phyloP scores from a whole-genome alignment of 306 rosid species.

The Malus sylvestris region DNA sequence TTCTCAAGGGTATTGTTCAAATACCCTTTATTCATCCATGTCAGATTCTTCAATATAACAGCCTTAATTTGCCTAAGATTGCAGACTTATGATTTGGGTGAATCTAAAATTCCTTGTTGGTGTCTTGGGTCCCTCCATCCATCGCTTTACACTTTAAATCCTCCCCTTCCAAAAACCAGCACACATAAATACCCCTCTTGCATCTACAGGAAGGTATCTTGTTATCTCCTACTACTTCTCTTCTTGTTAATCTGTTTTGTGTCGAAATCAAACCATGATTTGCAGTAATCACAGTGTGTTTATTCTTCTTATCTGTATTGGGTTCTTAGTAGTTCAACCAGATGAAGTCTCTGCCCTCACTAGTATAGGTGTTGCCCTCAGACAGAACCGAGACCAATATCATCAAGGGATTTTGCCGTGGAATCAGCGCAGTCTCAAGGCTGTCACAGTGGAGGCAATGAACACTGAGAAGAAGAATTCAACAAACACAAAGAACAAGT shows the following conservation, averaged over 20 bases:
- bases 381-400: slow-evolving; percentile 33
- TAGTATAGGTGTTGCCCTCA: slow-evolving; percentile 42
- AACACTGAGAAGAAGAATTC: slow-evolving; percentile 40
- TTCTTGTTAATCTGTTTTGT: slow-evolving; percentile 29
- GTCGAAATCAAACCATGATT: slow-evolving; percentile 42
- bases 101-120: slow-evolving; percentile 60
- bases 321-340: slow-evolving; percentile 47
- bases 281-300: slow-evolving; percentile 32
- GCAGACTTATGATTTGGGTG: slow-evolving; percentile 62
- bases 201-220: slow-evolving; percentile 43
- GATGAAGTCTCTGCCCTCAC: slow-evolving; percentile 36
- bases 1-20: slow-evolving; percentile 71
- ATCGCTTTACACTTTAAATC: slow-evolving; percentile 59
- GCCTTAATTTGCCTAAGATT: slow-evolving; percentile 65
- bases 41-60: slow-evolving; percentile 73
- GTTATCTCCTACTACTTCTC: slow-evolving; percentile 7
- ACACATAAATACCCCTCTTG: slow-evolving; percentile 37
- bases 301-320: slow-evolving; percentile 49
- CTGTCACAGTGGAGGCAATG: slow-evolving; percentile 27
- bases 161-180: slow-evolving; percentile 33
- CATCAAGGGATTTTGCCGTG: slow-evolving; percentile 22
- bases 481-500: slow-evolving; percentile 23
- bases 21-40: slow-evolving; percentile 59
- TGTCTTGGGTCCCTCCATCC: slow-evolving; percentile 35
- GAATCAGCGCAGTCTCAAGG: slow-evolving; percentile 29